Evolutionary conservation across 495 filamentous ascomycete species (phyloP).

Genomic region (Penicillium fimorum): DNA sequence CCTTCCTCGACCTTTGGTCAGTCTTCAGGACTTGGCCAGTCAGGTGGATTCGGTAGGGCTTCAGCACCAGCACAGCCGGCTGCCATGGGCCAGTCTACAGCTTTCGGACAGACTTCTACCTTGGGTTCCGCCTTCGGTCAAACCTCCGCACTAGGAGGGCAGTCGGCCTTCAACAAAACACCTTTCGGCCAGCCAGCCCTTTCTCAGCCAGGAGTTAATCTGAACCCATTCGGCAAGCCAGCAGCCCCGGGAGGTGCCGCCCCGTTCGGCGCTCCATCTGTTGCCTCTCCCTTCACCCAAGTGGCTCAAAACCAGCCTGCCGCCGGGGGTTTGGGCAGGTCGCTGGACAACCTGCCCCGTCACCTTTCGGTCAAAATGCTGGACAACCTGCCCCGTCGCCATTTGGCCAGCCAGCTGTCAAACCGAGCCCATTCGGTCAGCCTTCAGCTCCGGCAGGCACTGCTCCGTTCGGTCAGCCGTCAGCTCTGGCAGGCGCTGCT

Average conservation of each 20-base stretch:
- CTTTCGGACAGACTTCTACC: conserved; percentile 32
- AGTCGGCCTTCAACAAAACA: conserved; percentile 30
- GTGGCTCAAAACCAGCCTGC: conserved; percentile 26
- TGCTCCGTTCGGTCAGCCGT: conserved; percentile 7
- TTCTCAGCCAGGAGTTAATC: conserved; percentile 25
- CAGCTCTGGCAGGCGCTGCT: conserved; percentile 7
- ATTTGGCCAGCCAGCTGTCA: conserved; percentile 29
- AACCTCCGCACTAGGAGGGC: conserved; percentile 3
- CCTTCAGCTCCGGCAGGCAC: conserved; percentile 25
- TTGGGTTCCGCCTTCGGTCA: conserved; percentile 24
- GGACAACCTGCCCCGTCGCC: conserved; percentile 18
- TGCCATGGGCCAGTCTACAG: not conserved
- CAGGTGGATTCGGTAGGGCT: conserved; percentile 23
- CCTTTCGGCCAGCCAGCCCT: conserved; percentile 32
- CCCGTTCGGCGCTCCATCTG: conserved; percentile 23
- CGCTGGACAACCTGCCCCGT: conserved; percentile 19
- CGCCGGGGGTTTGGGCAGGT: conserved; percentile 33
- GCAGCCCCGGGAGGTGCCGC: conserved; percentile 13
- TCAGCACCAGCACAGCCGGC: conserved; percentile 32
- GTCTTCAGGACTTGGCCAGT: conserved; percentile 24
- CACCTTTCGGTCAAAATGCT: conserved; percentile 36
- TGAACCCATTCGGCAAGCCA: conserved; percentile 23
- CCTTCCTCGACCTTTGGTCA: conserved; percentile 25
- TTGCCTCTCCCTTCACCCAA: conserved; percentile 38
- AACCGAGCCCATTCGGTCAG: conserved; percentile 34